Base-by-base conservation (phyloP, 768 basidiomycete species). In the Boletellus sp. region DNA sequence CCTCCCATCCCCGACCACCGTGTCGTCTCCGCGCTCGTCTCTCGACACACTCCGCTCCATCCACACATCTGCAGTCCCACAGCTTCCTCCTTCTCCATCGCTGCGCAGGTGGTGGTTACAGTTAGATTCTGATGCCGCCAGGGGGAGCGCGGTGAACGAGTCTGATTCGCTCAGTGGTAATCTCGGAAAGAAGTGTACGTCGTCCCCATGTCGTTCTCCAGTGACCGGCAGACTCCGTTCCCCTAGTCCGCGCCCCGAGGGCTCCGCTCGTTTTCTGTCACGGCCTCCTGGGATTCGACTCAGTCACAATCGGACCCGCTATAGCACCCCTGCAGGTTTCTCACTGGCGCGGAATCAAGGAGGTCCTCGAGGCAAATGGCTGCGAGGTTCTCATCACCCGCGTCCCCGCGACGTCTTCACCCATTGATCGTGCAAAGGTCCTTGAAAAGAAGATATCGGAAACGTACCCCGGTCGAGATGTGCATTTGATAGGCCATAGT, bases 261-360 rank as follows among this genome's bases (percentile, higher is more conserved):
- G 82, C 91, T 54, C 95, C 95, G 0, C 70, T 97, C 39, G 87
- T 98, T 1, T 97, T 98, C 69, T 98, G 95, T 58, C 95, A 98
- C 63, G 95, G 94, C 9, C 78, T 96, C 1, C 77, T 97, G 8
- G 91, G 92, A 1, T 94, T 94, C 55, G 91, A 94, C 64, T 85
- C 83, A 0, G 80, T 94, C 57, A 87, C 82, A 3, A 85, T 92
- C 20, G 87, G 88, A 1, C 83, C 79, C 2, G 72, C 85, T 39
- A 88, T 86, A 49, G 83, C 85, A 12, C 84, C 91, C 4, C 59
- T 97, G 16, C 84, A 94, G 61, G 91, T 99, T 36, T 78, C 87
- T 2, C 94, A 99, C 67, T 99, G 96, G 96, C 80, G 95, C 33
- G 96, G 96, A 7, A 95, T 99, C 55, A 86, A 88, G 61, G 91